phyloP scores from a whole-genome alignment of 1,284 basidiomycete species.

The Farysia itapuensis region DNA sequence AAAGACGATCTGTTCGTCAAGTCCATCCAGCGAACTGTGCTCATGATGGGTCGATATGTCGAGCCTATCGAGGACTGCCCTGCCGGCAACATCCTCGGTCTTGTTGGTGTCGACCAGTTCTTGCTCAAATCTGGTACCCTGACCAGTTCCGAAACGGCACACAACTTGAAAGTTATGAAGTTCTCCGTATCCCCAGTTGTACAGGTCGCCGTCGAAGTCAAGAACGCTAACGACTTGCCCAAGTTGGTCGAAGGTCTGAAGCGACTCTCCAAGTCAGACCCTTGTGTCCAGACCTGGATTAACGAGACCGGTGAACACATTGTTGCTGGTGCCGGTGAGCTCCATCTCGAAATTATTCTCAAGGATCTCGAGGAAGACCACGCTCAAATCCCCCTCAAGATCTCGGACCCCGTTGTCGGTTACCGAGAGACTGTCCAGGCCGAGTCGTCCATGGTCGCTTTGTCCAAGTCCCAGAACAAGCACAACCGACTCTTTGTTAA shows the following conservation, averaged over 20 bases:
- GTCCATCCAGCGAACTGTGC: conserved; percentile 95
- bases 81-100: conserved; percentile 96
- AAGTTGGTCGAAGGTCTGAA: conserved; percentile 99
- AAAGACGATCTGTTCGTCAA: conserved; percentile 99
- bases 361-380: conserved; percentile 99
- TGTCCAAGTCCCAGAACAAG: conserved; percentile 99
- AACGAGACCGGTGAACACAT: conserved; percentile 94
- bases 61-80: conserved; percentile 99
- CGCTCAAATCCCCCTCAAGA: conserved; percentile 98
- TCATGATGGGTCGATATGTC: conserved; percentile 99
- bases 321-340: conserved; percentile 97
- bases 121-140: conserved; percentile 96
- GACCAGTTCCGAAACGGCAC: conserved; percentile 94
- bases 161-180: conserved; percentile 99
- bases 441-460: conserved; percentile 91
- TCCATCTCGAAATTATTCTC: conserved; percentile 98
- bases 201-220: conserved; percentile 98
- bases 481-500: conserved; percentile 98
- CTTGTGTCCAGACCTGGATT: conserved; percentile 97
- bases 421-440: conserved; percentile 98
- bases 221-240: conserved; percentile 98
- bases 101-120: conserved; percentile 99
- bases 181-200: conserved; percentile 91
- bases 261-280: conserved; percentile 99
- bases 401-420: conserved; percentile 96